Base-by-base conservation (phyloP, 139 green algal species). In the Picocystis salinarum region DNA sequence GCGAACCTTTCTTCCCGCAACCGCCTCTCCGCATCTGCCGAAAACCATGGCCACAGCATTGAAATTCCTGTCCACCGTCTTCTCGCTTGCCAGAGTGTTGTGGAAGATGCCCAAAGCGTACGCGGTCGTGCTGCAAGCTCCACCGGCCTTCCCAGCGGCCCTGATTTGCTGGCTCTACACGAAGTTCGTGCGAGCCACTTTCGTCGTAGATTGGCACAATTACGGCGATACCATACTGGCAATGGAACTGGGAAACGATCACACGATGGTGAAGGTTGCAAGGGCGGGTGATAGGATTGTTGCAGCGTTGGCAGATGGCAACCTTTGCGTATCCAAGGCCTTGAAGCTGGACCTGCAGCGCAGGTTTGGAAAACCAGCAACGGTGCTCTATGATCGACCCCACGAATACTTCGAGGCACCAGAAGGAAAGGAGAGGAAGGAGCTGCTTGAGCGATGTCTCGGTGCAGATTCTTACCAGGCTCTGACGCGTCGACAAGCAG, bases 161-260 rank as follows among this genome's bases (percentile, higher is more conserved):
- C 22, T 47, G 5, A 45, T 87, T 1, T 87, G 71, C 56, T 67
- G 51, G 55, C 40, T 91, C 15, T 74, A 68, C 0, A 66, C 65
- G 7, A 17, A 20, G 10, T 54, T 75, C 26, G 71, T 82, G 39
- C 10, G 59, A 2, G 70, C 74, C 0, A 18, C 46, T 28, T 61
- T 91, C 17, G 56, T 92, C 3, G 70, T 91, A 22, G 87, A 97
- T 67, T 97, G 87, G 86, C 86, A 96, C 65, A 96, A 96, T 54
- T 81, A 84, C 40, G 84, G 66, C 0, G 83, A 85, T 64, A 84
- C 82, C 6, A 72, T 97, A 12, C 76, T 94, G 53, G 71, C 48
- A 6, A 47, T 93, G 10, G 62, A 52, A 39, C 61, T 80, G 47
- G 59, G 69, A 4, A n/a, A 18, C 9, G 23, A 42, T 1, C 59